Percentiles rank a stretch among this genome's conserved stretches.
phyloP scores from a whole-genome alignment of 2,329 filamentous ascomycete genomes.

The Clonostachys sp. region DNA sequence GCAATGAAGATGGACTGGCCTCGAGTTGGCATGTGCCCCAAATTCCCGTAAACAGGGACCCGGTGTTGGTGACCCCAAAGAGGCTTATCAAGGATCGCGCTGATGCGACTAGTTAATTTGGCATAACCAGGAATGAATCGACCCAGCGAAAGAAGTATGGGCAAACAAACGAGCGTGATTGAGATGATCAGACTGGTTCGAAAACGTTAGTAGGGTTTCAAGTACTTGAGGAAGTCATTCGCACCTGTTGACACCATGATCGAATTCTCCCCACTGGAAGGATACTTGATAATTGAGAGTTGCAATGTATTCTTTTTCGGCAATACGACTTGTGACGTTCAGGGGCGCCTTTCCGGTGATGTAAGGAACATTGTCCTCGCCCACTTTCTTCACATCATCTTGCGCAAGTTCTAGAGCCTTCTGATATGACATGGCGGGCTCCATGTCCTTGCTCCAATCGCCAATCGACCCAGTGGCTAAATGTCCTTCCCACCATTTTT shows the following conservation, averaged over 20 bases:
- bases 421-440: constrained; percentile 17
- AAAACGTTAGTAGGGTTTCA: too few species aligned
- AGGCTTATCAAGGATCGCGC: constrained; percentile 22
- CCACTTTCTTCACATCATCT: constrained; percentile 9
- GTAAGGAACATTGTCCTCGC: constrained; percentile 10
- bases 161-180: constrained; percentile 20
- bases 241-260: constrained; percentile 1
- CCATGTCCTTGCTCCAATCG: constrained; percentile 7
- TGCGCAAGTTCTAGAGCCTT: constrained; percentile 14
- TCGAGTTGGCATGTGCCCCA: constrained; percentile 21
- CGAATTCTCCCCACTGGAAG: constrained; percentile 27
- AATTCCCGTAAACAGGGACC: constrained; percentile 12
- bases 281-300: constrained; percentile 48
- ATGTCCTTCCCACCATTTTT: constrained; percentile 20
- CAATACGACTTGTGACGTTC: constrained; percentile 23
- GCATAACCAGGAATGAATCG: constrained; percentile 21
- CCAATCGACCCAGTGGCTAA: constrained; percentile 18
- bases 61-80: constrained; percentile 23
- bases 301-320: constrained; percentile 17
- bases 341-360: constrained; percentile 14
- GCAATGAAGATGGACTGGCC: constrained; percentile 26
- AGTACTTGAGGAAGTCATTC: neutral
- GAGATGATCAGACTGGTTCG: constrained; percentile 10
- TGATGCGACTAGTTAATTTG: constrained; percentile 13
- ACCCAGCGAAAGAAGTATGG: constrained; percentile 21